Percentiles rank a stretch among this genome's conserved stretches.
These are phyloP conservation scores for Candida corydali DNA, from an alignment of 805 yeast species.

Conservation along the genomic window DNA sequence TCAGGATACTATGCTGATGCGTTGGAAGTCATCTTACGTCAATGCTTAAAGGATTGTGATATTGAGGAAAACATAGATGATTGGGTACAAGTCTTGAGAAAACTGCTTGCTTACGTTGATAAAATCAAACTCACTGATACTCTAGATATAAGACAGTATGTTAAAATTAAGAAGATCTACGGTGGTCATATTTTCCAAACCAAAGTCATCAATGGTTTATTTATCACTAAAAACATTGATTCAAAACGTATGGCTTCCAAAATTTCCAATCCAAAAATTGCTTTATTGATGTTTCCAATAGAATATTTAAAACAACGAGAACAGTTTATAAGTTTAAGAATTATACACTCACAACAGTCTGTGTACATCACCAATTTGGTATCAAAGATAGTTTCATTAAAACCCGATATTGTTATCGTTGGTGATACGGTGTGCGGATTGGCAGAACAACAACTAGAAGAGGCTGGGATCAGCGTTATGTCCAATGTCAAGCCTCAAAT, in stretches of 20 bases:
- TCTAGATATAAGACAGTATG: conserved; percentile 81
- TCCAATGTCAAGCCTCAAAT: conserved; percentile 78
- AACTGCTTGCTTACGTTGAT: conserved; percentile 52
- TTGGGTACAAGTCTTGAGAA: conserved; percentile 59
- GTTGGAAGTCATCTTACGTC: conserved; percentile 50
- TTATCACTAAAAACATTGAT: conserved; percentile 81
- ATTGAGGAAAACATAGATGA: conserved; percentile 38
- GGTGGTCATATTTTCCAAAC: conserved; percentile 71
- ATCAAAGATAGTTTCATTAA: conserved; percentile 67
- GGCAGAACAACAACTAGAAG: conserved; percentile 67
- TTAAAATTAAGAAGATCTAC: conserved; percentile 77
- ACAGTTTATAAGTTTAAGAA: conserved; percentile 75
- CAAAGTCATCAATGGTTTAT: conserved; percentile 66
- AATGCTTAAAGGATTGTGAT: conserved; percentile 59
- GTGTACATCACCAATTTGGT: conserved; percentile 82
- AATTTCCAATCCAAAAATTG: conserved; percentile 66
- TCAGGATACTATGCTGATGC: conserved; percentile 32
- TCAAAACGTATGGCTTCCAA: conserved; percentile 69
- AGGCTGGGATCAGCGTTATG: conserved; percentile 77
- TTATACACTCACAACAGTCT: conserved; percentile 80
- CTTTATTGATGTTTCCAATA: conserved; percentile 82
- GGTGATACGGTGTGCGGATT: conserved; percentile 79
- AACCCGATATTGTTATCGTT: conserved; percentile 75
- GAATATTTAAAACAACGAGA: conserved; percentile 78
- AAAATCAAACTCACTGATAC: conserved; percentile 65